Evolutionary conservation across 305 asterid genomes (phyloP), one percentile per base, ranked within the genome.

Genomic region (Striga hermonthica): DNA sequence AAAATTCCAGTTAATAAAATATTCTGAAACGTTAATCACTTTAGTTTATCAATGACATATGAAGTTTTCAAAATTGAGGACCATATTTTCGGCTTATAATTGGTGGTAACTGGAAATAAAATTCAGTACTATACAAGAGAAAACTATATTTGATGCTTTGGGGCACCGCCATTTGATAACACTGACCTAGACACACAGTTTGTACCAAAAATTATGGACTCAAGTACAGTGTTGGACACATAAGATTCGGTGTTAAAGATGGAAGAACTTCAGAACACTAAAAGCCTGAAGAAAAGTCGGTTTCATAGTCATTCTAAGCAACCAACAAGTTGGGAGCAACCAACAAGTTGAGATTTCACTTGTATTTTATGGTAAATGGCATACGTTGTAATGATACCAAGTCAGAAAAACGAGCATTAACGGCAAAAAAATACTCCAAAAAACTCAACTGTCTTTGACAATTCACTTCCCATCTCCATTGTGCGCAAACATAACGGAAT

Each of bases 381-480:
- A 36, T 49, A 14, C 16, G 49, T 41, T 4, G 41, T 14, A 67
- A 22, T 55, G 47, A 72, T 48, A 61, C 39, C 31, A 57, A 49
- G 13, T 11, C 40, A 60, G 60, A 31, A 34, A 63, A 16, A 70
- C 31, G 2, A 36, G 41, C 45, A 47, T 35, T 63, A 74, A 70
- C 52, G 35, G 66, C 45, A 2, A 48, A 52, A 72, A 1, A 38
- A 37, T 9, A 49, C 14, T 40, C 47, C 35, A 63, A 44, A 74
- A 62, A 75, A 82, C 93, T 77, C 76, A 84, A 85, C 98, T 68
- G 97, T 93, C 81, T 93, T 93, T 39, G 97, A 87, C 65, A 90
- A 68, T 67, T 86, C 97, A 67, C 97, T 90, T 61, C 98, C 98
- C 95, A 90, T 87, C 80, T 92, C 97, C 98, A 92, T 92, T 35